Base-by-base conservation (phyloP, 2,329 filamentous ascomycete genomes). In the Aspergillus ochraceoroseus region DNA sequence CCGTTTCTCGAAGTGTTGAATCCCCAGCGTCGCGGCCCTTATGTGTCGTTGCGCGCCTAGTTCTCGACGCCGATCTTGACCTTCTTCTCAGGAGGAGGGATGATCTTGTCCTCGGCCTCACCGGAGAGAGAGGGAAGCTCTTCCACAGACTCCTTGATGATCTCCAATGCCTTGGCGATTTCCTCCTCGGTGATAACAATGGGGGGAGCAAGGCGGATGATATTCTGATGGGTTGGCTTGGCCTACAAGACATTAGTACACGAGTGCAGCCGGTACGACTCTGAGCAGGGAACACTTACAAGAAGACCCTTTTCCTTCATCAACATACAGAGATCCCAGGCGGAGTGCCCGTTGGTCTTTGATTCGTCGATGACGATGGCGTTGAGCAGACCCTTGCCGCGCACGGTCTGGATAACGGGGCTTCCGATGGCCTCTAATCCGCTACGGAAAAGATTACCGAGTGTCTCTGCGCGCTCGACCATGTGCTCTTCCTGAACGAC, bases 221-320 rank as follows among this genome's bases (percentile, higher is more conserved):
- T 96, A 68, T 96, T 95, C 61, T 94, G 83, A 67, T 98, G 92
- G 5, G 92, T 98, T 19, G 92, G 92, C 77, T 98, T 98, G 57
- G 92, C 92, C 87, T 94, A 63, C 9, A 6, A n/a, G 17, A 18
- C 9, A 32, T 43, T 31, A 40, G 19, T 25, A 29, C 8, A 18
- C 31, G 6, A 5, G 12, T 14, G 18, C 14, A 13, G 18, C 7
- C 20, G 26, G 6, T 5, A n/a, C n/a, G n/a, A n/a, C n/a, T n/a
- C n/a, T n/a, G n/a, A n/a, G n/a, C 3, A 5, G 9, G 8, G 5
- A 25, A 9, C 17, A 72, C 82, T 70, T 75, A 94, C 87, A 76
- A 98, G 66, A 41, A 98, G 71, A 44, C 92, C 92, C 76, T 95
- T 96, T 66, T 83, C 80, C 75, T 96, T 96, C 71, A 95, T 80